A percentile compares a stretch with the other conserved stretches of the same genome.
Conservation (phyloP, 768 basidiomycete genomes). For the Lentinula aciculospora region DNA sequence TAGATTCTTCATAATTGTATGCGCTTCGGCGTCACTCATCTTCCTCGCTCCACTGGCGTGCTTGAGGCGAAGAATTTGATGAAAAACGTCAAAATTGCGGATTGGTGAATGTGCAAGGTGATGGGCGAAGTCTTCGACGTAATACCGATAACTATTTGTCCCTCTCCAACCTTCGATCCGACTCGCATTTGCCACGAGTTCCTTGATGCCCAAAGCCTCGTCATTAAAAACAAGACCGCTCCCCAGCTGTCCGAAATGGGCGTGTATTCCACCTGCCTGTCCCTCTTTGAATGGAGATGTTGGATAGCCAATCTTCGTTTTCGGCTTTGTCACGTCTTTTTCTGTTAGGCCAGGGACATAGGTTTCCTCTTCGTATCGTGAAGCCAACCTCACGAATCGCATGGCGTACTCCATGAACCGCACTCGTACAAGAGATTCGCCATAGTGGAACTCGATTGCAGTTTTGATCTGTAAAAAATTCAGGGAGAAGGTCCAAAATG, state of each 20-base stretch:
- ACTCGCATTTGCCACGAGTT: slow-evolving; percentile 70
- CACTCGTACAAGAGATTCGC: slow-evolving; percentile 81
- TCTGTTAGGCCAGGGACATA: slow-evolving; percentile 21
- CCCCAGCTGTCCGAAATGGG: slow-evolving; percentile 53
- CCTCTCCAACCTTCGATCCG: slow-evolving; percentile 93
- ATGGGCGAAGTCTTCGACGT: slow-evolving; percentile 44
- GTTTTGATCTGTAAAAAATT: slow-evolving; percentile 57
- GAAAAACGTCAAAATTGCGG: slow-evolving; percentile 75
- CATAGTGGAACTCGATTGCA: slow-evolving; percentile 89
- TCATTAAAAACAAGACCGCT: slow-evolving; percentile 79
- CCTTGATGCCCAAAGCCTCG: slow-evolving; percentile 57
- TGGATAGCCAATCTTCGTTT: slow-evolving; percentile 73
- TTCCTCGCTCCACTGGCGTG: slow-evolving; percentile 44
- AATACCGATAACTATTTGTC: slow-evolving; percentile 76
- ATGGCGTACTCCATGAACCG: slow-evolving; percentile 86
- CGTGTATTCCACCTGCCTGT: slow-evolving; percentile 19
- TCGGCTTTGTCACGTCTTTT: slow-evolving; percentile 59
- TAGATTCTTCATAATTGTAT: slow-evolving; percentile 69
- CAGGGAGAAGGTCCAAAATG: neutral
- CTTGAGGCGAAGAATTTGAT: slow-evolving; percentile 82
- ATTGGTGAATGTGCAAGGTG: slow-evolving; percentile 66
- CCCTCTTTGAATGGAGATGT: slow-evolving; percentile 46
- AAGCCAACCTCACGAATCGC: slow-evolving; percentile 85
- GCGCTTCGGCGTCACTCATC: slow-evolving; percentile 68
- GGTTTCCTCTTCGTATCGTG: slow-evolving; percentile 87